Evolutionary conservation across 345 rosid species (phyloP), one percentile per base, ranked within the genome.

Genomic region (Lagerstroemia speciosa): DNA sequence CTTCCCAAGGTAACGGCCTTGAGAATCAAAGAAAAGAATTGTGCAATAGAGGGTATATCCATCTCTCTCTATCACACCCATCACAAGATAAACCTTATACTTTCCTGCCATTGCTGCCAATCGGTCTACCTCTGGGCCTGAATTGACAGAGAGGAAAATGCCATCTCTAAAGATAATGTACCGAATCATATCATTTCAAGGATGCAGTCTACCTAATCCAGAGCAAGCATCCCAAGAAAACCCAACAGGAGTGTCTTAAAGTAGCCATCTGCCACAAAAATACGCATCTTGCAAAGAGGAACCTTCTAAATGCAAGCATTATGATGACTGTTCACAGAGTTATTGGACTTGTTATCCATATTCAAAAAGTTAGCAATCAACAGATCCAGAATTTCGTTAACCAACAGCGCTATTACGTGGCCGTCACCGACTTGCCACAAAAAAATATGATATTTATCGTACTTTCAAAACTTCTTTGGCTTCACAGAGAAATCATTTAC

Each of bases 51-150:
- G 72, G 16, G 98, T 93, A 73, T 93, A 89, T 50, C 94, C 97
- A 74, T 93, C 97, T 81, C 89, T 89, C 80, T 93, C 98, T 31
- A 93, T 87, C 77, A 85, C 97, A 75, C 94, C 96, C 94, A 93
- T 90, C 11, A 93, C 96, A 72, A 93, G 73, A 67, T 80, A 89
- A 5, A 87, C 96, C 81, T 85, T 87, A 66, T 91, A 87, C 74
- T 89, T 89, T 45, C 88, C 91, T 7, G 94, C 98, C 91, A 93
- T 91, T 19, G 85, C 85, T 5, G 91, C 98, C 72, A 93, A 78
- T 5, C 89, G 73, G 55, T 86, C 98, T 24, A 91, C 89, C 67
- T 87, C 94, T 69, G 94, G 94, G 53, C 98, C 97, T 91, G 75
- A 69, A 72, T 60, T 27, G 11, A 66, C 62, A 36, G 22, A 9